phyloP scores from a whole-genome alignment of 768 basidiomycete species.

The Lyophyllum shimeji region DNA sequence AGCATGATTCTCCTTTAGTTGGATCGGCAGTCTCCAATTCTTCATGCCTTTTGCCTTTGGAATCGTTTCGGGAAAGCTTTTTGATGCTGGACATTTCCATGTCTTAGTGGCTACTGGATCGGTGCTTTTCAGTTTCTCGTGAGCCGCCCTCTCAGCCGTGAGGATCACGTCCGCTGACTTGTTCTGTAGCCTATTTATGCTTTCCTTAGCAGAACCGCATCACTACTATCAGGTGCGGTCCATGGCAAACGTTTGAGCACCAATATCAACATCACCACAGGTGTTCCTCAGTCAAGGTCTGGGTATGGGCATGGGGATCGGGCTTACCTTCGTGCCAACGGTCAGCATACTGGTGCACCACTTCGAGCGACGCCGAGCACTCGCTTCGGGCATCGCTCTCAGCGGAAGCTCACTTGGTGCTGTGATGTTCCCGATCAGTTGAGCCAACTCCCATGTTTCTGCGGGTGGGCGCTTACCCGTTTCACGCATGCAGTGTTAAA shows the following conservation, averaged over 20 bases:
- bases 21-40: constrained; percentile 25
- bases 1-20: not conserved
- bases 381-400: constrained; percentile 44
- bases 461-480: not conserved
- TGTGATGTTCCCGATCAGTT: constrained; percentile 33
- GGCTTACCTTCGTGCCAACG: constrained; percentile 43
- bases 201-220: not conserved
- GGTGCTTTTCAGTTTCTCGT: constrained; percentile 16
- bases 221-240: constrained; percentile 3
- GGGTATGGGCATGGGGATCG: constrained; percentile 44
- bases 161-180: not conserved
- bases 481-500: constrained; percentile 20
- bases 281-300: constrained; percentile 49
- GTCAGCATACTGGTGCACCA: constrained; percentile 44
- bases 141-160: constrained; percentile 7
- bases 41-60: constrained; percentile 27
- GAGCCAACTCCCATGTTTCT: not conserved
- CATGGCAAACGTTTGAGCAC: no score
- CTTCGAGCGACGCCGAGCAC: constrained; percentile 39
- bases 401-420: constrained; percentile 34
- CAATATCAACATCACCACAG: no score
- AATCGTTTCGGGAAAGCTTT: constrained; percentile 25
- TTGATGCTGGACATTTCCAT: constrained; percentile 34
- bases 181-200: not conserved
- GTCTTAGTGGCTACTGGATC: constrained; percentile 1